Evolutionary conservation across 257 asterid genomes (phyloP).

Genomic region (Nicotiana otophora): DNA sequence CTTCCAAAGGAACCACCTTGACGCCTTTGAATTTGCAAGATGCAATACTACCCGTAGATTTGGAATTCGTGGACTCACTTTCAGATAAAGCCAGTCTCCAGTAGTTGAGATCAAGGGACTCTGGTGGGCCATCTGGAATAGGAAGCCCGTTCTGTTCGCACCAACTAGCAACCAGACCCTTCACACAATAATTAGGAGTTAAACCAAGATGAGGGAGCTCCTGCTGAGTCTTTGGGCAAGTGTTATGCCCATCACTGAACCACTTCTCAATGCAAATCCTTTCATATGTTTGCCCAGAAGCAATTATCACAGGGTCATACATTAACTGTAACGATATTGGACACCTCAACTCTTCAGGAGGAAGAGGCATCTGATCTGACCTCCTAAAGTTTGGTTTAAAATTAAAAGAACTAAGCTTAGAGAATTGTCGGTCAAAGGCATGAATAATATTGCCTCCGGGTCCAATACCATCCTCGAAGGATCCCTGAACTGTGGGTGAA

Average conservation of each 20-base stretch:
- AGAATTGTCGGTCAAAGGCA: constrained; percentile 77
- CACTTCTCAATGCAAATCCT: constrained; percentile 95
- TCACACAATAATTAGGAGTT: constrained; percentile 92
- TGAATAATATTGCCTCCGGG: constrained; percentile 44
- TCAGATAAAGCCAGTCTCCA: constrained; percentile 91
- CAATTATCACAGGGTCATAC: constrained; percentile 92
- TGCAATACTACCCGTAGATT: constrained; percentile 48
- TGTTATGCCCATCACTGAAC: constrained; percentile 86
- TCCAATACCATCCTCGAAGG: constrained; percentile 53
- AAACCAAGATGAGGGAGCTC: constrained; percentile 81
- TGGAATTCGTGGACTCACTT: constrained; percentile 64
- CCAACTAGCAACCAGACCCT: constrained; percentile 95
- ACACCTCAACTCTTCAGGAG: constrained; percentile 94
- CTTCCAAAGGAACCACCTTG: constrained; percentile 82
- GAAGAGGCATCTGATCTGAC: constrained; percentile 63
- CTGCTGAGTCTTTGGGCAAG: constrained; percentile 97
- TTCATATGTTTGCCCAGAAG: constrained; percentile 96
- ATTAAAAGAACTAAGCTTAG: constrained; percentile 79
- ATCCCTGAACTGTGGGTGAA: constrained; percentile 82
- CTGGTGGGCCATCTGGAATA: constrained; percentile 91
- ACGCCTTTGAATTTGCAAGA: constrained; percentile 66
- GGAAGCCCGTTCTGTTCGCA: constrained; percentile 82
- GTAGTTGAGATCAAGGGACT: constrained; percentile 90
- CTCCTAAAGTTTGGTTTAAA: constrained; percentile 78
- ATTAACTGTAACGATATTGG: constrained; percentile 93